Percentiles rank a stretch among this genome's conserved stretches.
phyloP scores from a whole-genome alignment of 169 alveolate species.

The Eimeria tenella region DNA sequence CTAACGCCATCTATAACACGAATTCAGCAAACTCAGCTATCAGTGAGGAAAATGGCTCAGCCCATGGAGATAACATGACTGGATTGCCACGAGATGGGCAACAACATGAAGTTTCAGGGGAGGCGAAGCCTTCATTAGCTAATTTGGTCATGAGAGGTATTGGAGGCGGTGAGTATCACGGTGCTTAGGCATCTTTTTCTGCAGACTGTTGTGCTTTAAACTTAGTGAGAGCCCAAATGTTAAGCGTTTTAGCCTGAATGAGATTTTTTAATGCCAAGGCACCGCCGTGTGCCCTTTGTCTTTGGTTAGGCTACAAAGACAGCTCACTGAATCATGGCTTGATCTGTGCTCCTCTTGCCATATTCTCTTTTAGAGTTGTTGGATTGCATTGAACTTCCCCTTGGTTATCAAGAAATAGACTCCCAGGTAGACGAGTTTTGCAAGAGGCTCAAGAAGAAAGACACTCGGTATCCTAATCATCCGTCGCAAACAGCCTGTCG shows the following conservation, averaged over 20 bases:
- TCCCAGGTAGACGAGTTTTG: slow-evolving; percentile 13
- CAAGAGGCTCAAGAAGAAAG: neutral
- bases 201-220: neutral
- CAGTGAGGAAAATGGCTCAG: neutral
- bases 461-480: slow-evolving; percentile 23
- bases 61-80: neutral
- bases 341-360: neutral
- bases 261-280: neutral
- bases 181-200: neutral
- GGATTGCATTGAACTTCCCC: slow-evolving; percentile 53
- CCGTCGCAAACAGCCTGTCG: slow-evolving; percentile 54
- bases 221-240: neutral
- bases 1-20: neutral
- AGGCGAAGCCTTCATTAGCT: neutral
- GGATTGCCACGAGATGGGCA: neutral
- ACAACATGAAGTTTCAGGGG: neutral
- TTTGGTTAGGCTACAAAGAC: neutral
- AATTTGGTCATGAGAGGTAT: slow-evolving; percentile 19
- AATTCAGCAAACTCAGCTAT: neutral
- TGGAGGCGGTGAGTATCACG: slow-evolving; percentile 23
- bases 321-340: neutral
- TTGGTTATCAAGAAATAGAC: slow-evolving; percentile 55
- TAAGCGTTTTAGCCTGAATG: neutral
- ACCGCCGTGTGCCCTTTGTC: neutral
- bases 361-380: slow-evolving; percentile 18